Conservation (phyloP, 495 filamentous ascomycete genomes). For the Penicillium tannophilum region DNA sequence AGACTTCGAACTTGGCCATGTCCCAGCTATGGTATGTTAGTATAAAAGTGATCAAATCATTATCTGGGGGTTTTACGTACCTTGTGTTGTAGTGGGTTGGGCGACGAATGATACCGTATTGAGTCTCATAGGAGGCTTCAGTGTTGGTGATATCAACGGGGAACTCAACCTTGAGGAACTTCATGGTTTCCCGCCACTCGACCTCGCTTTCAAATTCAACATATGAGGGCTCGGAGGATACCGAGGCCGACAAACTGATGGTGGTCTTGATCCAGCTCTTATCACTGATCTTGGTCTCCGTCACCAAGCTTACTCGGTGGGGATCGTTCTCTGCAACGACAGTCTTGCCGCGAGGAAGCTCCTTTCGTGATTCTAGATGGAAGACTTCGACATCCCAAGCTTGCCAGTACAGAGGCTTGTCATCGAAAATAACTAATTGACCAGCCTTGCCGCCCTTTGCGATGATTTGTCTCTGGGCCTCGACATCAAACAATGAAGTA, state of each 20-base stretch:
- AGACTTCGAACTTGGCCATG: slow-evolving; percentile 99
- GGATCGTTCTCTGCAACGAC: slow-evolving; percentile 70
- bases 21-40: slow-evolving; percentile 68
- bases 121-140: slow-evolving; percentile 93
- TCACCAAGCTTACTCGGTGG: slow-evolving; percentile 75
- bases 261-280: slow-evolving; percentile 85
- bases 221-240: slow-evolving; percentile 63
- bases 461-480: slow-evolving; percentile 72
- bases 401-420: slow-evolving; percentile 98
- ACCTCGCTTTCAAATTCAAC: slow-evolving; percentile 82
- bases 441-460: slow-evolving; percentile 79
- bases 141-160: slow-evolving; percentile 90
- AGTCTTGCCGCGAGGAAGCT: slow-evolving; percentile 66
- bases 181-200: slow-evolving; percentile 93
- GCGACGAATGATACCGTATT: slow-evolving; percentile 83
- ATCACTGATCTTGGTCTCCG: slow-evolving; percentile 83
- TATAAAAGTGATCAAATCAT: neutral
- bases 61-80: slow-evolving; percentile 34
- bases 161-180: slow-evolving; percentile 98
- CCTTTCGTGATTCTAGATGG: slow-evolving; percentile 84
- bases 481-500: slow-evolving; percentile 76
- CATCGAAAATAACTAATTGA: slow-evolving; percentile 93
- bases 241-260: slow-evolving; percentile 72
- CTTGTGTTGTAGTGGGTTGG: slow-evolving; percentile 95
- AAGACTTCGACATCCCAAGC: slow-evolving; percentile 99